Conservation (phyloP, 2,329 filamentous ascomycete genomes). For the Phaeosphaeria sp. region DNA sequence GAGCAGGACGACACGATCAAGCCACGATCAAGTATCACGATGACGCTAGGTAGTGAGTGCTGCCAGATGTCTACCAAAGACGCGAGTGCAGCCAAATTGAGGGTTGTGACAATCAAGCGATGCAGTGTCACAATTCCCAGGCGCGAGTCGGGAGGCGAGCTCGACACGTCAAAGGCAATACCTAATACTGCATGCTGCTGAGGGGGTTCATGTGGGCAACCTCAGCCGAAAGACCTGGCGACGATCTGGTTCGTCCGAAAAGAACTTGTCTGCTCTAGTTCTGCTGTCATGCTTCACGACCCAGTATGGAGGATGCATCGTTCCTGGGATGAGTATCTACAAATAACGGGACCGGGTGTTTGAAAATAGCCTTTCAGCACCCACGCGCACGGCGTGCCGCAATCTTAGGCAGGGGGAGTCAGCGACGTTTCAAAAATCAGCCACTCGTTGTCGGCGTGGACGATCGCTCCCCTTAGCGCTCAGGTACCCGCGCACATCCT, state of each 20-base stretch:
- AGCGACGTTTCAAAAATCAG: constrained; percentile 42
- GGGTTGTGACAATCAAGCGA: not conserved
- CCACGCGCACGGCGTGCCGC: not conserved
- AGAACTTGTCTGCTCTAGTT: not conserved
- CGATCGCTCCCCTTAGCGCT: constrained; percentile 27
- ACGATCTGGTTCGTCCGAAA: constrained; percentile 1
- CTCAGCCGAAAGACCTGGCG: not conserved
- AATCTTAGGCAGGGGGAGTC: constrained; percentile 37
- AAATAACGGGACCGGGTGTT: not conserved
- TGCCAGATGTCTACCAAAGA: not conserved
- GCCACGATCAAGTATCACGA: not conserved
- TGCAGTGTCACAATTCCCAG: not conserved
- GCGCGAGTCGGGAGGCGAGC: not conserved
- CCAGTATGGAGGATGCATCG: not conserved
- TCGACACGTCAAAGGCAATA: not conserved
- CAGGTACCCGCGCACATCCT: constrained; percentile 19
- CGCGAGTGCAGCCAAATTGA: not conserved
- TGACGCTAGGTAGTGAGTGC: too few species aligned
- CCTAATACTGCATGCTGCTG: not conserved
- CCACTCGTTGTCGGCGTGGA: constrained; percentile 36
- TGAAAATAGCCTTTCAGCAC: constrained; percentile 2
- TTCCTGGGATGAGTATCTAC: not conserved
- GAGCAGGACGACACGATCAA: not conserved
- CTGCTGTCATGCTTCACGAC: not conserved
- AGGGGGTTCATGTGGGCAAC: not conserved